These are phyloP conservation scores for Zoysia matrella DNA, from an alignment of 202 grass and related monocot genomes.

Conservation along the genomic window DNA sequence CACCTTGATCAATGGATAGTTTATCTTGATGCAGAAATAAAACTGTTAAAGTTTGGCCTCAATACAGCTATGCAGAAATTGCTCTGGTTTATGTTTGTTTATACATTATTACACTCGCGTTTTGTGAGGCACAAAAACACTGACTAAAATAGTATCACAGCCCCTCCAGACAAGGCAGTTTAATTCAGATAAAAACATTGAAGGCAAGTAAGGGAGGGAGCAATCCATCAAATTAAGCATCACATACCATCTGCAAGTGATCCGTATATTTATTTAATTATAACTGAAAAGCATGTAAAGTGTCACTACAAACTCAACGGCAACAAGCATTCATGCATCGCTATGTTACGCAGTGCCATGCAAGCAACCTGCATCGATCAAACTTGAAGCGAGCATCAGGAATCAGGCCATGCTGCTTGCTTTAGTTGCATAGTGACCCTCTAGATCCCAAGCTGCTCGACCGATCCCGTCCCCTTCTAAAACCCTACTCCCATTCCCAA, in stretches of 20 bases:
- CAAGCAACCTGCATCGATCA: not conserved
- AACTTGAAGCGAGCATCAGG: not conserved
- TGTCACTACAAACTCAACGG: not conserved
- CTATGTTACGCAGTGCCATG: not conserved
- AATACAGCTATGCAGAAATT: not conserved
- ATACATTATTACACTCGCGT: too few relatives aligned
- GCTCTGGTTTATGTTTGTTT: not conserved
- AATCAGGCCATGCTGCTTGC: not conserved
- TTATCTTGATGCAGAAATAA: not conserved
- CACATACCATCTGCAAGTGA: not conserved
- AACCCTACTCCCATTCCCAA: constrained; percentile 28
- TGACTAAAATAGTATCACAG: not conserved
- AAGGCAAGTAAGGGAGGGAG: not conserved
- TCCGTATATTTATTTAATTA: not conserved
- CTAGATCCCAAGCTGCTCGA: not conserved
- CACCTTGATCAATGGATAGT: constrained; percentile 3
- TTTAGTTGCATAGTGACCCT: too few relatives aligned
- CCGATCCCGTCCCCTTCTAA: not conserved
- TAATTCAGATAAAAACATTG: not conserved
- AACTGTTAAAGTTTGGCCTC: not conserved
- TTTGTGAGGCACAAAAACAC: not conserved
- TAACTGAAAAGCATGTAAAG: not conserved
- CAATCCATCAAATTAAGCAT: not conserved
- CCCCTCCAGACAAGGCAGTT: not conserved
- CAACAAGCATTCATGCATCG: not conserved